Evolutionary conservation across 257 asterid species (phyloP), one percentile per base, ranked within the genome.

Genomic region (Osmanthus fragrans): DNA sequence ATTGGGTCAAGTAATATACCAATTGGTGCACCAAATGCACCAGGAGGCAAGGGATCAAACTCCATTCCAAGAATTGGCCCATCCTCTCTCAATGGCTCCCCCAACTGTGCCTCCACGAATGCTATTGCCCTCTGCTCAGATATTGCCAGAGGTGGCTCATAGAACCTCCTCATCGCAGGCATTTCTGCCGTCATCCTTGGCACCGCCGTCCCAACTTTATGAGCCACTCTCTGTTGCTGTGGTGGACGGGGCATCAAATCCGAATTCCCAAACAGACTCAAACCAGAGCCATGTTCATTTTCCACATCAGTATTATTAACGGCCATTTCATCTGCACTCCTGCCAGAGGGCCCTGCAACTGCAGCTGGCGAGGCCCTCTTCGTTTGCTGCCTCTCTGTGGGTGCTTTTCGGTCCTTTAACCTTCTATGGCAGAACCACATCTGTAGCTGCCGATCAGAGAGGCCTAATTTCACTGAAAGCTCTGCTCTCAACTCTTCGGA

Each of bases 371-470:
- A 77, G 37, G 72, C 73, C 37, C 75, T 86, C 83, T 87, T 90
- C 56, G 77, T 89, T 19, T 56, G 87, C 83, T 81, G 79, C 89
- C 85, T 90, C 76, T 83, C 97, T 1, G 82, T 33, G 0, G 90
- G 82, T n/a, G 83, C 84, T 79, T 92, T 94, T 54, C 96, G 87
- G 82, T 94, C 98, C 89, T 94, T 94, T 77, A 94, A 81, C 88
- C 98, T 89, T 84, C 97, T 81, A 73, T 92, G 98, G 84, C 98
- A 91, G 82, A 94, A 94, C 98, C 98, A 94, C 98, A 94, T 94
- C 84, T 94, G 97, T 75, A 94, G 81, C 84, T 94, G 98, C 81
- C 97, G 82, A 81, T 94, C 98, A 10, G 97, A 78, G 7, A 94
- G 90, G 76, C 96, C 97, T 80, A 94, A 80, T 79, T 89, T 89